Evolutionary conservation across 345 rosid species (phyloP).

Genomic region (Bruguiera sexangula): DNA sequence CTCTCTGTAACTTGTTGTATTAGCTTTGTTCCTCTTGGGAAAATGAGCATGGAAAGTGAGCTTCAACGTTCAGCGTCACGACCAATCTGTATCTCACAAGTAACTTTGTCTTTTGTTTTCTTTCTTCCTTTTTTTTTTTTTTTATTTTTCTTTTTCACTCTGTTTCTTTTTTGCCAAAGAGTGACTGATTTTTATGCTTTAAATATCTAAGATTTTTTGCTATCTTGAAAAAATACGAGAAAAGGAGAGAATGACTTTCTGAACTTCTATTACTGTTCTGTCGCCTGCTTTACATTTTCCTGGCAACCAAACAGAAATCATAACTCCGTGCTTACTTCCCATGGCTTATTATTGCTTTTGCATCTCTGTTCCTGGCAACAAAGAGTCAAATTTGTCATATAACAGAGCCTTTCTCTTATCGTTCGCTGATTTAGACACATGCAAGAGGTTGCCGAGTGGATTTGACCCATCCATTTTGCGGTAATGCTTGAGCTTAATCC

Average conservation of each 20-base stretch:
- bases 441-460: conserved; percentile 15
- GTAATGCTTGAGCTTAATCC: conserved; percentile 1
- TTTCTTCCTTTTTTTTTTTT: neutral
- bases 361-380: neutral
- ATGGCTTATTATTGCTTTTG: neutral
- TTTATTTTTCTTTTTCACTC: neutral
- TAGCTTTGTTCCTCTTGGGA: neutral
- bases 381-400: neutral
- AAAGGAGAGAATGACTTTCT: neutral
- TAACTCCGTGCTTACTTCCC: neutral
- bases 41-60: conserved; percentile 22
- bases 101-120: neutral
- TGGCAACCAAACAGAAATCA: conserved; percentile 10
- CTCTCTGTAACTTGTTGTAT: no score
- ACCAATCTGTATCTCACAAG: conserved; percentile 6
- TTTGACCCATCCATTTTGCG: conserved; percentile 16
- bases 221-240: conserved; percentile 8
- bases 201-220: neutral
- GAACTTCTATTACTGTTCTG: neutral
- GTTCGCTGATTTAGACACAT: conserved; percentile 3
- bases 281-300: conserved; percentile 5
- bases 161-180: conserved; percentile 6
- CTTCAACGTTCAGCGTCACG: conserved; percentile 9
- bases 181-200: neutral
- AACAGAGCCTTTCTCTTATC: conserved; percentile 13